Evolutionary conservation across 306 rosid genomes (phyloP).

Genomic region (Quercus wislizeni): DNA sequence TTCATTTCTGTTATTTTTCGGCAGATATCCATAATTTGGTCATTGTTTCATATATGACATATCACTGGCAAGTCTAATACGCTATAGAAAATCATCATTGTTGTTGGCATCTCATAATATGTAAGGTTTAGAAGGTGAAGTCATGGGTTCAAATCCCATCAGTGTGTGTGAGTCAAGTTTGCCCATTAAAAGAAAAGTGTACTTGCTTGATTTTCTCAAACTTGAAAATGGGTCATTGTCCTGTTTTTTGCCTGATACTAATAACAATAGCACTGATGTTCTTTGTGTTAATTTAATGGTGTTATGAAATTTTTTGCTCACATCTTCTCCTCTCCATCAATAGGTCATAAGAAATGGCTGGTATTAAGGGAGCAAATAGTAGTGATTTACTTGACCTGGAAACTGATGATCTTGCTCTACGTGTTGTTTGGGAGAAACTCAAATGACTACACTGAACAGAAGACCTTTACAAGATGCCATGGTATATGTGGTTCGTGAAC

Average conservation of each 20-base stretch:
- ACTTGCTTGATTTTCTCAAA: background rate
- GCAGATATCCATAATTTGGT: background rate
- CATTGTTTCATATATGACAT: background rate
- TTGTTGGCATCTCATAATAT: background rate
- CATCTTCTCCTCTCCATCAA: background rate
- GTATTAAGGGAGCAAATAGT: background rate
- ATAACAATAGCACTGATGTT: background rate
- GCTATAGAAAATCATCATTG: background rate
- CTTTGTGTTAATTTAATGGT: background rate
- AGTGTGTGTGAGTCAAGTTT: background rate
- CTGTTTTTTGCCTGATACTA: background rate
- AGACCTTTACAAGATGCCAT: background rate
- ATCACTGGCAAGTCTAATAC: background rate
- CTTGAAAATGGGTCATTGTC: background rate
- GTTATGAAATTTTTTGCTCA: background rate
- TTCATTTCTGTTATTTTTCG: background rate
- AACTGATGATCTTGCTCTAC: background rate
- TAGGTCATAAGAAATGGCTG: background rate
- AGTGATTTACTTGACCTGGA: background rate
- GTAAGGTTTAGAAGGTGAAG: background rate
- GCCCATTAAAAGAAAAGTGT: background rate
- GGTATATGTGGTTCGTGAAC: background rate
- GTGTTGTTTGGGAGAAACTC: too few species aligned
- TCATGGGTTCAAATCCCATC: background rate
- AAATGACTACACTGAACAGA: background rate